A percentile compares a stretch with the other conserved stretches of the same genome.
These are phyloP conservation scores for Trametes cinnabarina DNA, from an alignment of 768 basidiomycete genomes.

Conservation along the genomic window DNA sequence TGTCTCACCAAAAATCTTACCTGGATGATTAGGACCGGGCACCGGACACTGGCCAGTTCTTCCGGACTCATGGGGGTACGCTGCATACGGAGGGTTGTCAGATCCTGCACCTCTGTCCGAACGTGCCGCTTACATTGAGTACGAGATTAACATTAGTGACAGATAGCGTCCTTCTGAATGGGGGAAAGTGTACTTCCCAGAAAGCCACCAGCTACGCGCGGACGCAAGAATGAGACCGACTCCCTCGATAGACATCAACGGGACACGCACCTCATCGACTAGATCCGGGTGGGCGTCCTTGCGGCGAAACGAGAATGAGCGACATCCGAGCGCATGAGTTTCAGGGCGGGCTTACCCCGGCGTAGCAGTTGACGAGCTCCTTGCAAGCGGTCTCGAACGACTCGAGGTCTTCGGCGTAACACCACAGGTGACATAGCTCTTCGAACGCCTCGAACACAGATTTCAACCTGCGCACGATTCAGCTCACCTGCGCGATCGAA, in stretches of 20 bases:
- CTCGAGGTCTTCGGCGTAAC: slow-evolving; percentile 64
- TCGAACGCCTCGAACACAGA: slow-evolving; percentile 61
- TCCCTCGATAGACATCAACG: neutral
- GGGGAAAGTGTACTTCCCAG: slow-evolving; percentile 60
- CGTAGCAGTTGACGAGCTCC: slow-evolving; percentile 55
- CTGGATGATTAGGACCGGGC: slow-evolving; percentile 70
- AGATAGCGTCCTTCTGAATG: slow-evolving; percentile 48
- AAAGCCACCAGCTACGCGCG: slow-evolving; percentile 56
- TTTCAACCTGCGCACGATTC: slow-evolving; percentile 42
- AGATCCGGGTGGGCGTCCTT: slow-evolving; percentile 57
- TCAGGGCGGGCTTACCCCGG: slow-evolving; percentile 45
- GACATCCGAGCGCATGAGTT: neutral
- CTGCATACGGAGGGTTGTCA: slow-evolving; percentile 33
- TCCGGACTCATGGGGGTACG: slow-evolving; percentile 50
- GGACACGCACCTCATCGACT: slow-evolving; percentile 56
- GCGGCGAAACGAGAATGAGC: neutral
- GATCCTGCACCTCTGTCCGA: neutral
- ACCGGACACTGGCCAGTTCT: slow-evolving; percentile 50
- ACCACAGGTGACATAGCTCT: slow-evolving; percentile 62
- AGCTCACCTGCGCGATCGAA: neutral
- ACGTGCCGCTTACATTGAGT: slow-evolving; percentile 51
- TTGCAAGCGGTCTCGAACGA: slow-evolving; percentile 63
- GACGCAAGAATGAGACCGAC: neutral
- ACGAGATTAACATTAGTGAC: slow-evolving; percentile 55
- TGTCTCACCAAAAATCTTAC: slow-evolving; percentile 34